Base-by-base conservation (phyloP, 306 rosid genomes). In the Bauhinia variegata region DNA sequence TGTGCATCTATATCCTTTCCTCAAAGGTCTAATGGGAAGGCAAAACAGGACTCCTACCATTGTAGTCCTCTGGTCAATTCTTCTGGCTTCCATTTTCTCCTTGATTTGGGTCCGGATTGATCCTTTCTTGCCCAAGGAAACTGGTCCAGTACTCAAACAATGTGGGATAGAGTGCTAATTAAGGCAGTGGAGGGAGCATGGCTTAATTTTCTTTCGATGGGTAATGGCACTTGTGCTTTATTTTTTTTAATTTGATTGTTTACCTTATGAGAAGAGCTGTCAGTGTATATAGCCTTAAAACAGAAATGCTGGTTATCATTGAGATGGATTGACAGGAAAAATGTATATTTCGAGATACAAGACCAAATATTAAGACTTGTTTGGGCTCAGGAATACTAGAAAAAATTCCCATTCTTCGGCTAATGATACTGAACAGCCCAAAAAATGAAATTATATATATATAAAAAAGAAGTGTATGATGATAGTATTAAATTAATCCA, bases 401-500 rank as follows among this genome's bases (percentile, higher is more conserved):
- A 23, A 23, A 23, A 23, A 1, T 23, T 23, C 52, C 8, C 18
- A 36, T 36, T 23, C 2, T 23, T 23, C 2, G 28, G 28, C 28
- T 23, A 23, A 23, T 23, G 28, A 23, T 23, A 23, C 2, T 23
- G 28, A 23, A 23, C 28, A 23, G 28, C 28, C 28, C 28, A 23
- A 23, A 23, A n/a, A n/a, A n/a, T n/a, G n/a, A n/a, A n/a, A n/a
- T n/a, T n/a, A n/a, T n/a, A n/a, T n/a, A n/a, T n/a, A n/a, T n/a
- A n/a, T n/a, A n/a, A n/a, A n/a, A n/a, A n/a, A n/a, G n/a, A n/a
- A n/a, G 28, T 23, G 2, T 23, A 23, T 14, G 39, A 70, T 48
- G 41, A 65, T 38, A 6, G 12, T 49, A 65, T 65, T 16, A 57
- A 48, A 64, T 50, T 28, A 18, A 61, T 31, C 63, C 63, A 32